These are phyloP conservation scores for Nelumbo lutea DNA, from an alignment of 164 flowering plant species.

Conservation along the genomic window DNA sequence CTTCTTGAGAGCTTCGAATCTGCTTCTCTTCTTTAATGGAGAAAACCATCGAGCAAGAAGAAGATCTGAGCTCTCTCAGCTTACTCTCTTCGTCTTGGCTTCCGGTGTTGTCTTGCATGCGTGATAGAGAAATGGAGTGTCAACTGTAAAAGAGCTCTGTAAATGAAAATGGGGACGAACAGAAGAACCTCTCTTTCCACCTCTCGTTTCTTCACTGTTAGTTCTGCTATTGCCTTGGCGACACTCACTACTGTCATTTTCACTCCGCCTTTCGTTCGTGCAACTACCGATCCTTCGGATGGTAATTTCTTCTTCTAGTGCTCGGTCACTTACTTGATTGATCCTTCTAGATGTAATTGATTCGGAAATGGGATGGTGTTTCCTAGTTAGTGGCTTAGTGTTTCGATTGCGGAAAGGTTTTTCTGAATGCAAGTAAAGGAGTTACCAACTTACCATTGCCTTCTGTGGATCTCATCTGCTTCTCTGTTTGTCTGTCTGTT, in stretches of 20 bases:
- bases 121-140: neutral
- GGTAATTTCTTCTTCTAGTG: slow-evolving; percentile 1
- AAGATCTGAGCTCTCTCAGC: neutral
- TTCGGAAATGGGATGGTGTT: neutral
- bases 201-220: neutral
- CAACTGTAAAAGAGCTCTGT: neutral
- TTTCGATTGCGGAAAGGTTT: neutral
- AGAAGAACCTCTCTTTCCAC: neutral
- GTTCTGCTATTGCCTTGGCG: neutral
- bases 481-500: neutral
- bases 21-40: neutral
- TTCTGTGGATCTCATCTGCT: neutral
- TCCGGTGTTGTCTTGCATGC: neutral
- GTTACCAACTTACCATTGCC: too few species aligned
- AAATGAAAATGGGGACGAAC: neutral
- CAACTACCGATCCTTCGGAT: slow-evolving; percentile 13
- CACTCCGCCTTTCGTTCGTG: neutral
- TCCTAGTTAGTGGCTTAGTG: neutral
- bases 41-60: neutral
- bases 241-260: neutral
- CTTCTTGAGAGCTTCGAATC: neutral
- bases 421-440: neutral
- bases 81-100: neutral
- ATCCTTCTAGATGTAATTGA: neutral
- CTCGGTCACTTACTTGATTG: neutral